Evolutionary conservation across 352 stramenopile genomes (phyloP).

Genomic region (Globisporangium emineosum): DNA sequence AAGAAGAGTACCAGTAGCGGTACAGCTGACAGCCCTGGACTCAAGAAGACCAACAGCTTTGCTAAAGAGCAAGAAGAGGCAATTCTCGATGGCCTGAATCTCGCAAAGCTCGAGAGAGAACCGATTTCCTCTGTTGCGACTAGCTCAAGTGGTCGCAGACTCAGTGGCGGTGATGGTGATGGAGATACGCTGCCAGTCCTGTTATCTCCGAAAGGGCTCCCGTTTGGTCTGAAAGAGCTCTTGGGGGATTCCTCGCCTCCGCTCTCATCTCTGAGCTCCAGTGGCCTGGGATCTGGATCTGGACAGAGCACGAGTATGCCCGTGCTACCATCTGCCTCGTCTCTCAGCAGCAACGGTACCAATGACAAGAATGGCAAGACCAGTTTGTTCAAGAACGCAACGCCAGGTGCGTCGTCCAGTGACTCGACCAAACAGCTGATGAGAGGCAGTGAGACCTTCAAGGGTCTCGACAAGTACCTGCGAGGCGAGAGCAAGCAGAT

Average conservation of each 20-base stretch:
- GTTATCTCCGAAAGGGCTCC: slow-evolving; percentile 12
- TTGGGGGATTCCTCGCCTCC: background rate
- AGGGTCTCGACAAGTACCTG: slow-evolving; percentile 62
- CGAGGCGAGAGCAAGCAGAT: slow-evolving; percentile 56
- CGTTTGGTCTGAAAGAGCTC: background rate
- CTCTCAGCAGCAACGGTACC: background rate
- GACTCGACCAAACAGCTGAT: slow-evolving; percentile 22
- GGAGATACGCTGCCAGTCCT: slow-evolving; percentile 12
- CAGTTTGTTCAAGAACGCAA: background rate
- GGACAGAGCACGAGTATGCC: slow-evolving; percentile 10
- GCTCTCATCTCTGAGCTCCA: background rate
- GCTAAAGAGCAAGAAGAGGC: slow-evolving; percentile 2
- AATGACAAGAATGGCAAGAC: background rate
- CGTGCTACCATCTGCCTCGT: background rate
- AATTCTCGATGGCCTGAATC: background rate
- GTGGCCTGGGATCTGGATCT: background rate
- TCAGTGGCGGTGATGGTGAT: background rate
- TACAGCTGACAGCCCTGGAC: background rate
- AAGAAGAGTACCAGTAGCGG: background rate
- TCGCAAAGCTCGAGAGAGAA: background rate
- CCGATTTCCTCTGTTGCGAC: background rate
- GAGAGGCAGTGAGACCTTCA: slow-evolving; percentile 22
- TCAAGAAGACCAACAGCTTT: background rate
- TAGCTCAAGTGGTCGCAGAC: background rate
- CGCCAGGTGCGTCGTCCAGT: background rate